A percentile compares a stretch with the other conserved stretches of the same genome.
These are phyloP conservation scores for Aphanomyces invadans DNA, from an alignment of 352 stramenopile genomes.

Conservation along the genomic window DNA sequence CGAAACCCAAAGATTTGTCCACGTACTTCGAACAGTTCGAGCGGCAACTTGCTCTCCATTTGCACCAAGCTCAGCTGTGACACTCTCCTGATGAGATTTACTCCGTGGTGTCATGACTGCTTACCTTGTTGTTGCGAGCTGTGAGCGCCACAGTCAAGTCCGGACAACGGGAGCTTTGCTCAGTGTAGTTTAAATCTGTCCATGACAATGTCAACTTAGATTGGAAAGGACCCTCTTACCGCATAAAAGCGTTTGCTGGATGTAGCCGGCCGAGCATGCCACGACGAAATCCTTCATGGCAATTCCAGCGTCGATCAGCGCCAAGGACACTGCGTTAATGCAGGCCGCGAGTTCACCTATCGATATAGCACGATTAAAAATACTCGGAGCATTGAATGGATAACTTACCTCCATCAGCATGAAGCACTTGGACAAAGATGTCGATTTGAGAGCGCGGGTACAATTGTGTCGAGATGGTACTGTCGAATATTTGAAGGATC, in stretches of 20 bases:
- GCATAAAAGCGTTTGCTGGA: conserved; percentile 84
- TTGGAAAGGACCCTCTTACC: conserved; percentile 33
- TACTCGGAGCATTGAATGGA: conserved; percentile 23
- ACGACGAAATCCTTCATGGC: conserved; percentile 89
- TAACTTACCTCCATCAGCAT: conserved; percentile 68
- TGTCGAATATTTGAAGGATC: conserved; percentile 89
- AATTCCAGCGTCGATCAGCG: conserved; percentile 87
- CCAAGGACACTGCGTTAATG: conserved; percentile 87
- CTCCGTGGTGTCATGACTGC: not conserved
- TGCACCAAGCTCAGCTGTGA: conserved; percentile 74
- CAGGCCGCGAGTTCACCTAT: conserved; percentile 63
- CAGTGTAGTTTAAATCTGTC: conserved; percentile 85
- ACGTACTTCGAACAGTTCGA: conserved; percentile 75
- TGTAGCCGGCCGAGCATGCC: conserved; percentile 78
- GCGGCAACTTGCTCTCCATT: conserved; percentile 85
- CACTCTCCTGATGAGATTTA: not conserved
- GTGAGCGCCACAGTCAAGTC: conserved; percentile 84
- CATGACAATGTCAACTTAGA: conserved; percentile 10
- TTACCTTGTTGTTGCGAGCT: conserved; percentile 68
- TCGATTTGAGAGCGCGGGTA: conserved; percentile 90
- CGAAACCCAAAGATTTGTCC: not conserved
- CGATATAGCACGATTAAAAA: too few relatives aligned
- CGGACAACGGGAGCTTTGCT: conserved; percentile 79
- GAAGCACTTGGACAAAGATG: conserved; percentile 88
- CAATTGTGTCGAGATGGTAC: conserved; percentile 85